Evolutionary conservation across 768 basidiomycete species (phyloP).

Genomic region (Suillus subaureus): DNA sequence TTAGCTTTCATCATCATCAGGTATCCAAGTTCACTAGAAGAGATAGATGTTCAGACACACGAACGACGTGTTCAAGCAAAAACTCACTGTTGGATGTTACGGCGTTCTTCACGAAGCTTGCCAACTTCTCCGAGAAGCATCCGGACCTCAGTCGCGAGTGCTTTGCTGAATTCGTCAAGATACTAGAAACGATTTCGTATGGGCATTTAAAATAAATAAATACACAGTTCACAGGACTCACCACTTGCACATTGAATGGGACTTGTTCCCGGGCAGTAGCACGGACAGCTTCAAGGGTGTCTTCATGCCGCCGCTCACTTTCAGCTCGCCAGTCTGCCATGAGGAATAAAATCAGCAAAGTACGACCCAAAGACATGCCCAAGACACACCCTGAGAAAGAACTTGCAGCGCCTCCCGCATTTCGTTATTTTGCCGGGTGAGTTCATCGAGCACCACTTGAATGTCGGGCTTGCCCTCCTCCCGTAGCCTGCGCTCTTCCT

Average conservation of each 20-base stretch:
- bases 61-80: background rate
- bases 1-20: constrained; percentile 71
- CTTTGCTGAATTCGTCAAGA: constrained; percentile 85
- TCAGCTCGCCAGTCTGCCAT: constrained; percentile 68
- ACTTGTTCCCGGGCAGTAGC: constrained; percentile 76
- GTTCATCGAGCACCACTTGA: constrained; percentile 60
- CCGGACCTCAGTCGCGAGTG: constrained; percentile 80
- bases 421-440: constrained; percentile 60
- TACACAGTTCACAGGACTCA: constrained; percentile 38
- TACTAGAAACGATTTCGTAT: constrained; percentile 48
- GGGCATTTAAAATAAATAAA: constrained; percentile 9
- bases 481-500: constrained; percentile 54
- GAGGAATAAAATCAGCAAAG: constrained; percentile 1
- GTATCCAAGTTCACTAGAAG: constrained; percentile 69
- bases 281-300: constrained; percentile 66
- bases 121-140: constrained; percentile 85
- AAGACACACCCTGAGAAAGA: constrained; percentile 56
- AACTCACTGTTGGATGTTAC: constrained; percentile 76
- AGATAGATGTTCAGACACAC: background rate
- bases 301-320: constrained; percentile 61
- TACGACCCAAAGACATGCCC: constrained; percentile 1
- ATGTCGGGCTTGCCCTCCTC: constrained; percentile 64
- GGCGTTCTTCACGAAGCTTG: constrained; percentile 76
- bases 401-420: constrained; percentile 55
- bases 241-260: constrained; percentile 82